A percentile compares a stretch with the other conserved stretches of the same genome.
These are phyloP conservation scores for Salicornia ramosissima DNA, from an alignment of 148 eudicot genomes.

Conservation along the genomic window DNA sequence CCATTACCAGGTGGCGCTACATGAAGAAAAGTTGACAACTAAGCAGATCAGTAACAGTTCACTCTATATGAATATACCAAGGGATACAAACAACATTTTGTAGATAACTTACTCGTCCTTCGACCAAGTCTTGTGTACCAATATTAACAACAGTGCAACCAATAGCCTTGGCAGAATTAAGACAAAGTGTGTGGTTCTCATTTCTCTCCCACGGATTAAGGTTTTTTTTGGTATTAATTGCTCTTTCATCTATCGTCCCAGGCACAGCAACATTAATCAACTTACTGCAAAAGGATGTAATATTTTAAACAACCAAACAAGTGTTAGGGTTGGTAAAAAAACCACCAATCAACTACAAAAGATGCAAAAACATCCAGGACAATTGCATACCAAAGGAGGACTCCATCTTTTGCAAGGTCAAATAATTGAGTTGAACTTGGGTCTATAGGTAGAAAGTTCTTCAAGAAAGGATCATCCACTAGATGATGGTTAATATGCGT, in stretches of 20 bases:
- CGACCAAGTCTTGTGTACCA: slow-evolving; percentile 81
- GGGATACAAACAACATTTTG: not conserved
- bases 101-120: slow-evolving; percentile 63
- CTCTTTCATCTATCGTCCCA: slow-evolving; percentile 89
- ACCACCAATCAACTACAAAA: not conserved
- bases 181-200: slow-evolving; percentile 90
- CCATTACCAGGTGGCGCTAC: slow-evolving; percentile 82
- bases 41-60: slow-evolving; percentile 18
- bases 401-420: slow-evolving; percentile 79
- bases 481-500: slow-evolving; percentile 69
- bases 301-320: not conserved
- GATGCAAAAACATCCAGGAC: slow-evolving; percentile 3
- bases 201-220: slow-evolving; percentile 94
- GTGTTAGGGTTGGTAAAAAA: not conserved
- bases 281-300: slow-evolving; percentile 48
- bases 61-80: not conserved
- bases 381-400: slow-evolving; percentile 65
- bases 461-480: slow-evolving; percentile 63
- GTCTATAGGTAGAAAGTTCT: slow-evolving; percentile 69
- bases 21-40: slow-evolving; percentile 23
- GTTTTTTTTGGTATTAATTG: slow-evolving; percentile 66
- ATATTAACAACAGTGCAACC: slow-evolving; percentile 96
- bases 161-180: slow-evolving; percentile 93
- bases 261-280: slow-evolving; percentile 91
- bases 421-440: slow-evolving; percentile 60